Conservation (phyloP, 805 yeast species). For the Lipomyces kockii region DNA sequence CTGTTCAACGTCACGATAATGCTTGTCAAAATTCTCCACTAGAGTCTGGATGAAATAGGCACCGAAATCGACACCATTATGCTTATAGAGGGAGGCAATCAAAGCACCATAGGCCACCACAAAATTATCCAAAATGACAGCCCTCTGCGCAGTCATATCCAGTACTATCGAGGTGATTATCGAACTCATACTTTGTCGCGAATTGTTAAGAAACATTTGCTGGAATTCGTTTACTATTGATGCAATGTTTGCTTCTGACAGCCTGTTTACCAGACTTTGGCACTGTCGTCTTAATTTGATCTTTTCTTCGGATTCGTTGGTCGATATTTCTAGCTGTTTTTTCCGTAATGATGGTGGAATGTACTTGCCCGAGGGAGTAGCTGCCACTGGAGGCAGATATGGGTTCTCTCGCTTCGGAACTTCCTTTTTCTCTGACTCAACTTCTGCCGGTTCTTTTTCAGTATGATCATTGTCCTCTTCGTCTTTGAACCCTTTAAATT, state of each 20-base stretch:
- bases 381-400: conserved; percentile 64
- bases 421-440: conserved; percentile 31
- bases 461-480: conserved; percentile 42
- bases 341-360: conserved; percentile 87
- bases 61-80: conserved; percentile 85
- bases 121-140: conserved; percentile 75
- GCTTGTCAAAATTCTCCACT: conserved; percentile 68
- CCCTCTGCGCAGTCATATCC: conserved; percentile 66
- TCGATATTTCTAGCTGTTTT: conserved; percentile 47
- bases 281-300: conserved; percentile 61
- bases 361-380: conserved; percentile 53
- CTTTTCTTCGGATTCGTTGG: conserved; percentile 54
- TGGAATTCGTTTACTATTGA: conserved; percentile 72
- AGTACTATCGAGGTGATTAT: conserved; percentile 65
- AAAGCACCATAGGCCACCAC: conserved; percentile 79
- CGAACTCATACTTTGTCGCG: conserved; percentile 81
- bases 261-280: conserved; percentile 82
- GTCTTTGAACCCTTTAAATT: conserved; percentile 28
- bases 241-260: conserved; percentile 84
- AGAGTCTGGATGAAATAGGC: conserved; percentile 80
- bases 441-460: conserved; percentile 38
- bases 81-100: conserved; percentile 73
- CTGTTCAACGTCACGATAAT: conserved; percentile 43
- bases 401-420: conserved; percentile 65
- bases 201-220: conserved; percentile 62